Evolutionary conservation across 2,329 filamentous ascomycete species (phyloP).

Genomic region (Stachybotrys elegans): DNA sequence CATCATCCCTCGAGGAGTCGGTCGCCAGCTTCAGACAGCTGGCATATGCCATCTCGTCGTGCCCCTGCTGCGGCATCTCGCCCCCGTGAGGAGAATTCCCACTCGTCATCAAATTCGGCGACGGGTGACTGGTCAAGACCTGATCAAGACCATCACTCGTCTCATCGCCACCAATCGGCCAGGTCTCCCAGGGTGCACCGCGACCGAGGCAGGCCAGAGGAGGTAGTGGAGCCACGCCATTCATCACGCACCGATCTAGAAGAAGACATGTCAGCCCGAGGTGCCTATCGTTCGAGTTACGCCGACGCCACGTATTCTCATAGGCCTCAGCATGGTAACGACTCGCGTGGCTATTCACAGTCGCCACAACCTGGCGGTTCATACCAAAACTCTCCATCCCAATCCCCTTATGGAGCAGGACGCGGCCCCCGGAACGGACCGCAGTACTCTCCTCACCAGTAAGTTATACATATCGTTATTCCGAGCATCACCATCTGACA

Average conservation of each 20-base stretch:
- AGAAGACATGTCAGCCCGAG: conserved; percentile 43
- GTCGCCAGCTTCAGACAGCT: conserved; percentile 15
- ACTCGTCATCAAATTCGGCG: conserved; percentile 10
- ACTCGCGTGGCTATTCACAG: conserved; percentile 31
- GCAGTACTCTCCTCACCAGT: conserved; percentile 37
- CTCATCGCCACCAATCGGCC: conserved; percentile 16
- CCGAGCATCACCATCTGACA: conserved; percentile 8
- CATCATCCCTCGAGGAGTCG: conserved; percentile 18
- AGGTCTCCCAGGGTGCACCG: conserved; percentile 21
- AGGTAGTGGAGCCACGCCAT: conserved; percentile 23
- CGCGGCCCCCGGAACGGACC: conserved; percentile 33
- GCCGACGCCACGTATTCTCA: conserved; percentile 29
- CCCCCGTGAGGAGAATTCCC: conserved; percentile 17
- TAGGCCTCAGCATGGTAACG: conserved; percentile 30
- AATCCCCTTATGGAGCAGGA: conserved; percentile 35
- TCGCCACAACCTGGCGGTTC: conserved; percentile 38
- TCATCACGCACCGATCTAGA: conserved; percentile 47
- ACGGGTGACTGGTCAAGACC: conserved; percentile 9
- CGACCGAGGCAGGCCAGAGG: conserved; percentile 22
- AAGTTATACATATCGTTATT: conserved; percentile 16
- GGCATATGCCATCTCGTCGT: conserved; percentile 13
- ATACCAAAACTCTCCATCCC: conserved; percentile 39
- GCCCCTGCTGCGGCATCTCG: conserved; percentile 13
- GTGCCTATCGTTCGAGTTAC: conserved; percentile 37
- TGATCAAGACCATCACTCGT: conserved; percentile 15